Evolutionary conservation across 2,329 filamentous ascomycete species (phyloP).

Genomic region (Bipolaris sorokiniana): DNA sequence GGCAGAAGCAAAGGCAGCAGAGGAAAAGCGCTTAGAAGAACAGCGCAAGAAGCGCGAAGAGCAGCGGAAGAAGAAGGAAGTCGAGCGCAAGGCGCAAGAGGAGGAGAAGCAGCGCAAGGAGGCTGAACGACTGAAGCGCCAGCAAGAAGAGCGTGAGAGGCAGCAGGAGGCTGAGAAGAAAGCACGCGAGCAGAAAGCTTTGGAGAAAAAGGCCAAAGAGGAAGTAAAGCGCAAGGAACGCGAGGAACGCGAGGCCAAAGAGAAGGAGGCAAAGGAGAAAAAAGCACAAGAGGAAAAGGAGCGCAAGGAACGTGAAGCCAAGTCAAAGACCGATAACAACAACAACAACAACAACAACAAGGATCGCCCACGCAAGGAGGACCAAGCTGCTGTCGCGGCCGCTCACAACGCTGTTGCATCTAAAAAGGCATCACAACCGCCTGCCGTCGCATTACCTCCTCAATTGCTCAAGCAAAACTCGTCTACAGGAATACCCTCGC

Average conservation of each 20-base stretch:
- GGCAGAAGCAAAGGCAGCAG: slow-evolving; percentile 73
- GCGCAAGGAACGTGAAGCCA: slow-evolving; percentile 67
- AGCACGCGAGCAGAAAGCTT: slow-evolving; percentile 76
- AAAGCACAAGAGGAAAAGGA: slow-evolving; percentile 64
- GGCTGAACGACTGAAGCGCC: slow-evolving; percentile 77
- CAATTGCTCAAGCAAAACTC: slow-evolving; percentile 60
- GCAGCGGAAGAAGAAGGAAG: slow-evolving; percentile 88
- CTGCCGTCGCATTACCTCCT: slow-evolving; percentile 59
- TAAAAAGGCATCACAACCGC: slow-evolving; percentile 48
- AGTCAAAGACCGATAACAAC: slow-evolving; percentile 48
- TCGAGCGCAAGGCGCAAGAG: slow-evolving; percentile 86
- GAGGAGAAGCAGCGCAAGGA: slow-evolving; percentile 87
- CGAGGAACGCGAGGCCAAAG: slow-evolving; percentile 65
- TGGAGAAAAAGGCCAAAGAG: slow-evolving; percentile 77
- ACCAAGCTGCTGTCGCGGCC: slow-evolving; percentile 46
- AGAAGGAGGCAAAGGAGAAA: slow-evolving; percentile 76
- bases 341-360: slow-evolving; percentile 27
- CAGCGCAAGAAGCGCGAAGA: slow-evolving; percentile 83
- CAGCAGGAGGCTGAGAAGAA: slow-evolving; percentile 87
- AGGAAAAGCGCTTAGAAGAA: slow-evolving; percentile 81
- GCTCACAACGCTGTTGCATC: slow-evolving; percentile 34
- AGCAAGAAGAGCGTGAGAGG: slow-evolving; percentile 83
- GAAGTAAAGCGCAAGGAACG: slow-evolving; percentile 79
- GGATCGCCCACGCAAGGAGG: slow-evolving; percentile 51
- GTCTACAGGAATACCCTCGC: slow-evolving; percentile 68